Conservation (phyloP, 148 eudicot genomes). For the Gaultheria prostrata region DNA sequence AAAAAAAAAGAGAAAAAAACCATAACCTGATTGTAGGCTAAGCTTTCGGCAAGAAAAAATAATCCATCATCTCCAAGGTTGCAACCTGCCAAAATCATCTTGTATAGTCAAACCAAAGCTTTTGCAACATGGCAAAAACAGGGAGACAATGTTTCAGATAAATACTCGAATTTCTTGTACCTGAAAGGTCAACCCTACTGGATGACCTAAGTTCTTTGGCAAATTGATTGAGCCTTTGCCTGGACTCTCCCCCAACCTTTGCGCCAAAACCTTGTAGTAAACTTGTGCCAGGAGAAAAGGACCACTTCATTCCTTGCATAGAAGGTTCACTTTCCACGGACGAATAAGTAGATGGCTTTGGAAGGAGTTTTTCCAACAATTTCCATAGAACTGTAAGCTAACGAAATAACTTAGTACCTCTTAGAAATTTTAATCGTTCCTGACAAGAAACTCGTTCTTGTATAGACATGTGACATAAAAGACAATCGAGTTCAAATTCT, state of each 20-base stretch:
- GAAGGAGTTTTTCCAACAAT: constrained; percentile 65
- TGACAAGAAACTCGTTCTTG: neutral
- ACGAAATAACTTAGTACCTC: constrained; percentile 54
- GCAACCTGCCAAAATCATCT: constrained; percentile 50
- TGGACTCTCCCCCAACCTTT: constrained; percentile 73
- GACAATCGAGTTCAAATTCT: neutral
- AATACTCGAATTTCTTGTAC: constrained; percentile 29
- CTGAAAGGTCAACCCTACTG: constrained; percentile 78
- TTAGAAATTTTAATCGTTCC: constrained; percentile 13
- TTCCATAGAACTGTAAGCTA: constrained; percentile 98
- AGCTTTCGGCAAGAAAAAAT: constrained; percentile 83
- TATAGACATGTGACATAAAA: neutral
- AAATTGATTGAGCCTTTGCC: constrained; percentile 69
- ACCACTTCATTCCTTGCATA: constrained; percentile 64
- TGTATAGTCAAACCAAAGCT: constrained; percentile 6
- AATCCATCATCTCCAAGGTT: constrained; percentile 92
- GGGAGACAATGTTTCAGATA: neutral
- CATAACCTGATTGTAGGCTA: constrained; percentile 88
- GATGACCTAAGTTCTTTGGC: constrained; percentile 80
- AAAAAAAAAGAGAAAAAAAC: neutral
- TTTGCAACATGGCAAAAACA: neutral
- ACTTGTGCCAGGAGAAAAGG: constrained; percentile 77
- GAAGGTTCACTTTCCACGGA: constrained; percentile 48
- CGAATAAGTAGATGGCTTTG: constrained; percentile 46
- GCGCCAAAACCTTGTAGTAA: constrained; percentile 48